Conservation (phyloP, 805 yeast species). For the Starmera amethionina region DNA sequence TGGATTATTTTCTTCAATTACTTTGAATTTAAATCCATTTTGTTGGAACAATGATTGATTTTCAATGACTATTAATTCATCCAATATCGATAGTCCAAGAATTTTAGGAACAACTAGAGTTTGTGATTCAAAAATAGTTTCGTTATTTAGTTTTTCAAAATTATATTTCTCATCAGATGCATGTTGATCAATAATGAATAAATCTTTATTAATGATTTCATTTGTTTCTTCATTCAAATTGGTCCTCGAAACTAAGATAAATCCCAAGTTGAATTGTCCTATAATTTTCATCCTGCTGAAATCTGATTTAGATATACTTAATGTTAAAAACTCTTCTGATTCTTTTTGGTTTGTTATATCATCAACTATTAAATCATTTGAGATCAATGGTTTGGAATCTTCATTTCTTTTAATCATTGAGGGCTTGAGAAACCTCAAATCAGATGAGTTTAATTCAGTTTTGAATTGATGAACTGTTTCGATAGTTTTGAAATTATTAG, state of each 20-base stretch:
- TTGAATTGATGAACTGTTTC: no score
- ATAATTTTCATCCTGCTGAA: constrained; percentile 67
- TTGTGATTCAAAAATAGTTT: constrained; percentile 55
- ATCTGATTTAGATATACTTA: constrained; percentile 61
- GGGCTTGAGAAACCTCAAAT: no score
- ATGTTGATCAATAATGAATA: constrained; percentile 92
- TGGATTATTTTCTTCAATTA: constrained; percentile 40
- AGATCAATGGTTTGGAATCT: neutral
- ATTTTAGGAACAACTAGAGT: constrained; percentile 49
- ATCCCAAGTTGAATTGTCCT: constrained; percentile 95
- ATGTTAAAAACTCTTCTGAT: constrained; percentile 49
- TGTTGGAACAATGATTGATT: constrained; percentile 44
- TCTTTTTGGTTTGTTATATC: constrained; percentile 35
- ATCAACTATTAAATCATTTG: constrained; percentile 14
- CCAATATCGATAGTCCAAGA: constrained; percentile 65
- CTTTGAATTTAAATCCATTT: constrained; percentile 66
- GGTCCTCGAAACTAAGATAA: constrained; percentile 63
- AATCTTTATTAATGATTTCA: constrained; percentile 23
- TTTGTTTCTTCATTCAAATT: constrained; percentile 15
- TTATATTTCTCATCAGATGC: constrained; percentile 95
- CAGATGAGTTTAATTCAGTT: no score
- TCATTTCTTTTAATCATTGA: neutral
- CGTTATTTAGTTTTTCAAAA: constrained; percentile 59
- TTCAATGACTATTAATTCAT: constrained; percentile 63
- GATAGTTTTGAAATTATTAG: no score